Evolutionary conservation across 73 alveolate genomes (phyloP).

Genomic region (Durusdinium trenchii): DNA sequence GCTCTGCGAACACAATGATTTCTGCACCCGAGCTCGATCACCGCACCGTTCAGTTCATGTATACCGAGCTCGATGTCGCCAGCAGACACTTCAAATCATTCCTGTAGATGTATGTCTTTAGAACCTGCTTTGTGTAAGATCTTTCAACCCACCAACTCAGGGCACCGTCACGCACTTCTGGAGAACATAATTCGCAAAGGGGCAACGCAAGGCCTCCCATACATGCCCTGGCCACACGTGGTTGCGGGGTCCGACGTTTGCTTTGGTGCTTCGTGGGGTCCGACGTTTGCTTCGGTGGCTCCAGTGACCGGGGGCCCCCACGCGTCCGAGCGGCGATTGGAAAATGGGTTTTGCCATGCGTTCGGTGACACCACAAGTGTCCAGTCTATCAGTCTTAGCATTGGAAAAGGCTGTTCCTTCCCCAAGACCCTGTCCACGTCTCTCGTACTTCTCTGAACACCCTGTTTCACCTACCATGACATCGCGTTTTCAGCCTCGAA

Average conservation of each 20-base stretch:
- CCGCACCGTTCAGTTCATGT: no score
- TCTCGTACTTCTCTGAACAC: no score
- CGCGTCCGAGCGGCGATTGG: no score
- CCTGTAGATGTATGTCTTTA: neutral
- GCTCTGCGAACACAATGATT: neutral
- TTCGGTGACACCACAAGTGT: no score
- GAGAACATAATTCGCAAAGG: constrained; percentile 78
- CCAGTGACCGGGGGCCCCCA: neutral
- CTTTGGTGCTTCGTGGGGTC: neutral
- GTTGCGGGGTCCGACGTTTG: neutral
- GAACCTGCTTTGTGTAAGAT: no score
- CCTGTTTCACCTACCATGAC: no score
- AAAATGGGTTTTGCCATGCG: no score
- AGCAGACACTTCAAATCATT: neutral
- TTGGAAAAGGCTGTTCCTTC: no score
- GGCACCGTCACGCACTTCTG: constrained; percentile 81
- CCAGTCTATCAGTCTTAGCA: no score
- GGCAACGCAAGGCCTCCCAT: constrained; percentile 84
- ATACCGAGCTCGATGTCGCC: no score
- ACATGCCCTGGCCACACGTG: constrained; percentile 48
- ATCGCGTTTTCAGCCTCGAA: neutral
- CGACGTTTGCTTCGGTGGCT: neutral
- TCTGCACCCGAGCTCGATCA: no score
- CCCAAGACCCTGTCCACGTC: no score
- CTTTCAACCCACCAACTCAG: neutral